Conservation (phyloP, 768 basidiomycete species). For the Ramaria sp. region DNA sequence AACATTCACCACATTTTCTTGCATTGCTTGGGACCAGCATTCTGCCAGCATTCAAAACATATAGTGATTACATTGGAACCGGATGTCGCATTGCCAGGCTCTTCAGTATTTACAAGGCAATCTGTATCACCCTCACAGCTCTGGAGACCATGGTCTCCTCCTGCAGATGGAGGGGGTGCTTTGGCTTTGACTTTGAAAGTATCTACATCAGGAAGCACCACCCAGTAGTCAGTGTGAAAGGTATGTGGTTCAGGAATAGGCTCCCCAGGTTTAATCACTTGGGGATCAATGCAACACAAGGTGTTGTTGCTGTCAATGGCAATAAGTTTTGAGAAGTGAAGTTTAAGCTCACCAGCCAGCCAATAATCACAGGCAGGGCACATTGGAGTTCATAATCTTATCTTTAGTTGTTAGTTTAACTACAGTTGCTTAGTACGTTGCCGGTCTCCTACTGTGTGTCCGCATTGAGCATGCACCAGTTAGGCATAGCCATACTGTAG, state of each 20-base stretch:
- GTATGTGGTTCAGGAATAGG: neutral
- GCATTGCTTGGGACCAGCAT: slow-evolving; percentile 5
- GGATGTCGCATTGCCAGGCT: neutral
- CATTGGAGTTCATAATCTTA: too few relatives aligned
- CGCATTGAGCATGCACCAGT: slow-evolving; percentile 18
- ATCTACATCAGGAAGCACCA: slow-evolving; percentile 7
- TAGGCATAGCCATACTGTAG: slow-evolving; percentile 7
- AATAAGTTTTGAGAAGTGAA: slow-evolving; percentile 12
- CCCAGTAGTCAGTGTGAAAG: slow-evolving; percentile 6
- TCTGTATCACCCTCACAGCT: neutral
- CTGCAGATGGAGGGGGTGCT: neutral
- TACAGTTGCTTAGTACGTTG: too few relatives aligned
- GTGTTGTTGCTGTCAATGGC: slow-evolving; percentile 15
- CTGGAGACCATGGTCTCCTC: neutral
- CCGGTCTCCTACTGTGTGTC: too few relatives aligned
- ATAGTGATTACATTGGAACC: neutral
- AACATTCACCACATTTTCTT: slow-evolving; percentile 1
- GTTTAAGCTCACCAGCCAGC: slow-evolving; percentile 12
- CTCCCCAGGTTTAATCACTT: neutral
- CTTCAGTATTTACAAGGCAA: neutral
- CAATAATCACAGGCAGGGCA: slow-evolving; percentile 20
- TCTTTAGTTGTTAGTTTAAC: too few relatives aligned
- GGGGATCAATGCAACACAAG: slow-evolving; percentile 7
- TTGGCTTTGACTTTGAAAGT: slow-evolving; percentile 12
- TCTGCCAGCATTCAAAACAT: slow-evolving; percentile 14